Evolutionary conservation across 176 grass and related monocot genomes (phyloP).

Genomic region (Triticum monococcum): DNA sequence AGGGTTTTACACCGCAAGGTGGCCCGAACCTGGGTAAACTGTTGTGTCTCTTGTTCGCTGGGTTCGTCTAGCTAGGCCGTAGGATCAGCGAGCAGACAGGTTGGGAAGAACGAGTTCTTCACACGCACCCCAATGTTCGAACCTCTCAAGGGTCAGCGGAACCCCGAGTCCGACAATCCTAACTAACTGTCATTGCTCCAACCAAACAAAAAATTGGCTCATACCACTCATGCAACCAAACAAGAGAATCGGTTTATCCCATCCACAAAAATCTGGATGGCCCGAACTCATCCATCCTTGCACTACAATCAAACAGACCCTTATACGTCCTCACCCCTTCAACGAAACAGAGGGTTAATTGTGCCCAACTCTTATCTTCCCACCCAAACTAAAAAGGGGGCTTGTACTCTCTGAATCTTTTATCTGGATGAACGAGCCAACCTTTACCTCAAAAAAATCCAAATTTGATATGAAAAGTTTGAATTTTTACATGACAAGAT

Average conservation of each 20-base stretch:
- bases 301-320: neutral
- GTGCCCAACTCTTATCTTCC: neutral
- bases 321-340: no score
- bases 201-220: neutral
- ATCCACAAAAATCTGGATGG: neutral
- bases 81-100: no score
- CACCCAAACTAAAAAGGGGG: neutral
- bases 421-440: no score
- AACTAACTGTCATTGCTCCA: neutral
- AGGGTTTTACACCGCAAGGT: no score
- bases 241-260: neutral
- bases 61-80: no score
- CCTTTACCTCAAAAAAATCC: neutral
- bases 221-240: neutral
- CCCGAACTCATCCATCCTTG: neutral
- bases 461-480: slow-evolving; percentile 19
- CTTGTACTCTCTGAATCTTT: no score
- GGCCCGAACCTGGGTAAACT: no score
- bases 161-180: no score
- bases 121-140: no score
- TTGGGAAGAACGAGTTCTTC: no score
- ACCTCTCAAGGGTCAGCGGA: no score
- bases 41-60: no score
- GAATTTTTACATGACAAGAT: neutral
- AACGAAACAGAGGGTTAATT: neutral